Evolutionary conservation across 2,329 filamentous ascomycete genomes (phyloP), one percentile per base, ranked within the genome.

Genomic region (Alternaria metachromatica): DNA sequence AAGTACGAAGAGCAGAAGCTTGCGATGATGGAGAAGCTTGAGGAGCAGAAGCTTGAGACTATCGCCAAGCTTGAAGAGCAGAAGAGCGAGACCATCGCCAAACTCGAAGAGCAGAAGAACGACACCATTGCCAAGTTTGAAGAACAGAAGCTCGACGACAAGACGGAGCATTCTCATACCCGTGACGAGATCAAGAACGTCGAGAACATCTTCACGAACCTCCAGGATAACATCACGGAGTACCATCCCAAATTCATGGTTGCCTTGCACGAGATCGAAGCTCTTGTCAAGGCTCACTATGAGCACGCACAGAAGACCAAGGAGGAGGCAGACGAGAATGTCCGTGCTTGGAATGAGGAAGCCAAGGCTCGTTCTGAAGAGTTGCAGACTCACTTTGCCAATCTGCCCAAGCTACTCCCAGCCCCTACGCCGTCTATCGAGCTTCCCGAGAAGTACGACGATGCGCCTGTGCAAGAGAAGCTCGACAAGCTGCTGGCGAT

Each of bases 171-270:
- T 74, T 87, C 93, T 69, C 87, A 92, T 69, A 96, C 94, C 10
- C 90, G 93, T 8, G 91, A 94, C 37, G 90, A 96, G 70, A 86
- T 97, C 58, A 88, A 90, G 71, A 91, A 93, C 74, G 89, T 92
- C 11, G 84, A 94, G 41, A 87, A 87, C 60, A 88, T 88, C 8
- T 89, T 97, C 15, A 90, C 92, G 69, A 89, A 88, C 23, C 84
- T 98, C 1, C 92, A 96, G 75, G 90, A 87, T 63, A 89, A 96
- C 62, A 87, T 97, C 28, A 87, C 87, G 9, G 94, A 97, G 77
- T 91, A 91, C 68, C 91, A 97, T 71, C 96, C 96, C 2, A 92
- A 96, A 81, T 92, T 98, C 69, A 87, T 97, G 61, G 90, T 95
- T 57, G 88, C 92, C 0, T 88, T 99, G 68, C 91, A 93, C 72